phyloP scores from a whole-genome alignment of 805 yeast genomes.

The Teunomyces atbi region DNA sequence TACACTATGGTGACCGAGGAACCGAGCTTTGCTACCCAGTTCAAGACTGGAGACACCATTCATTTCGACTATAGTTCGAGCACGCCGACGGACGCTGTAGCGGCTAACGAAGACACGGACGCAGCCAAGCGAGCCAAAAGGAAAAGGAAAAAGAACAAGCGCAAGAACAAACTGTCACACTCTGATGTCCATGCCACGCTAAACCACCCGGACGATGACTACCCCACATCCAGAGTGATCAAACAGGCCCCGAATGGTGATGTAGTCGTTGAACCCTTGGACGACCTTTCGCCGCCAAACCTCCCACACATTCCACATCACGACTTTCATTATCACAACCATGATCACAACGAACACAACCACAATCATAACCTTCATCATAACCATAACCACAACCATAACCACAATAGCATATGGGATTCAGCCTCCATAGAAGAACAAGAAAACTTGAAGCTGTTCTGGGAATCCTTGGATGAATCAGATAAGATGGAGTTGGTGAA shows the following conservation, averaged over 20 bases:
- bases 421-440: constrained; percentile 50
- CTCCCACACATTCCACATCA: constrained; percentile 6
- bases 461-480: constrained; percentile 64
- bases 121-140: constrained; percentile 15
- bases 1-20: neutral
- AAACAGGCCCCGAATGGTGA: constrained; percentile 74
- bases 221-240: constrained; percentile 70
- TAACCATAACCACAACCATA: constrained; percentile 1
- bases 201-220: constrained; percentile 57
- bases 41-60: constrained; percentile 34
- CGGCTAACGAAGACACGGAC: constrained; percentile 6
- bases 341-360: constrained; percentile 8
- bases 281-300: constrained; percentile 20
- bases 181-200: constrained; percentile 40
- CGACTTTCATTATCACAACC: constrained; percentile 6
- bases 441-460: constrained; percentile 51
- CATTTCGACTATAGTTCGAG: constrained; percentile 24
- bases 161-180: constrained; percentile 9
- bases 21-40: constrained; percentile 6
- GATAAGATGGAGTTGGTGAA: constrained; percentile 61
- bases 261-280: constrained; percentile 64
- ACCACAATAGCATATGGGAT: constrained; percentile 42
- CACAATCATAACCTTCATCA: constrained; percentile 9
- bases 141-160: constrained; percentile 33
- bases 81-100: constrained; percentile 5